Evolutionary conservation across 768 basidiomycete species (phyloP).

Genomic region (Phanerochaete carnosa): DNA sequence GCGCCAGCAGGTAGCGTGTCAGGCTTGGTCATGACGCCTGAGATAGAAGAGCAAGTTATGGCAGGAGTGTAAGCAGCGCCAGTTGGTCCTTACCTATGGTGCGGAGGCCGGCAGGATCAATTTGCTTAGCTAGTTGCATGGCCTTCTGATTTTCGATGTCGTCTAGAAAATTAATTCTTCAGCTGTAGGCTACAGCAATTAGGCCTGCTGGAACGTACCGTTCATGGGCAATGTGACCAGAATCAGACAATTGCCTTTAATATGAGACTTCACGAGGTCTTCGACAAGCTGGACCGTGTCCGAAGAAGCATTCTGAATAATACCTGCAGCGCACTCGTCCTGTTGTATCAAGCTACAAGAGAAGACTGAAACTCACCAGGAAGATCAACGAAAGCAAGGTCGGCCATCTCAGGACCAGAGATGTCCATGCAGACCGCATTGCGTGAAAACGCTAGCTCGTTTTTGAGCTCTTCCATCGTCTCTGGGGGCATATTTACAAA

Average conservation of each 20-base stretch:
- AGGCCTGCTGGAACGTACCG: conserved; percentile 29
- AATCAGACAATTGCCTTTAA: conserved; percentile 50
- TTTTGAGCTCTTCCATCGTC: neutral
- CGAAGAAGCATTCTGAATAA: too few species aligned
- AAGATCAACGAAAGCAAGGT: conserved; percentile 30
- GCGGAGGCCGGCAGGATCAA: conserved; percentile 44
- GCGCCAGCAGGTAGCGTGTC: conserved; percentile 41
- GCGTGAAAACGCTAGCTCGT: conserved; percentile 21
- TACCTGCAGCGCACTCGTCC: too few species aligned
- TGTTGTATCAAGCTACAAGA: too few species aligned
- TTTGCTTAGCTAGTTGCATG: conserved; percentile 40
- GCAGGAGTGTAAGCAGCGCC: neutral
- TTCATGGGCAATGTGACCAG: conserved; percentile 53
- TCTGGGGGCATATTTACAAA: conserved; percentile 19
- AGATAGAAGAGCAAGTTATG: neutral
- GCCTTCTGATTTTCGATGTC: conserved; percentile 62
- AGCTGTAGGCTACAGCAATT: neutral
- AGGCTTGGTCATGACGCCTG: conserved; percentile 56
- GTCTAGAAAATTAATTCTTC: conserved; percentile 28
- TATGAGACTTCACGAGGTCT: conserved; percentile 44
- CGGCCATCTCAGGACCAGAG: conserved; percentile 24
- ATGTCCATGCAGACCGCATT: conserved; percentile 26
- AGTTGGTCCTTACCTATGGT: conserved; percentile 42
- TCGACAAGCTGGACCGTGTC: conserved; percentile 38
- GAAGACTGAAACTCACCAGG: conserved; percentile 25